Base-by-base conservation (phyloP, 2,329 filamentous ascomycete genomes). In the Venturia oleaginea region DNA sequence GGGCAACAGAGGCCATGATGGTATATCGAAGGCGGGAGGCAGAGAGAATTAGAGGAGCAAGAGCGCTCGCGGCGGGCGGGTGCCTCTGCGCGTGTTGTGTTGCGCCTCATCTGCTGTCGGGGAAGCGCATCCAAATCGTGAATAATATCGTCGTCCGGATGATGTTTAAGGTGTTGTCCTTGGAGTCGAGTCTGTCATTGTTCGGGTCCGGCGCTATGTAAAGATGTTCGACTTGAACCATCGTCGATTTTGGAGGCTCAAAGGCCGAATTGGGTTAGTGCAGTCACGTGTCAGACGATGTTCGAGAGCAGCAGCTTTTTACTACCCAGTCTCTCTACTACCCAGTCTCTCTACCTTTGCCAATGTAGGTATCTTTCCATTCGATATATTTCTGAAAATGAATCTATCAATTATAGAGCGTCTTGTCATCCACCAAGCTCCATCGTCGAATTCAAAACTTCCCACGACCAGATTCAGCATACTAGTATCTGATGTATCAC, bases 61-160 rank as follows among this genome's bases (percentile, higher is more conserved):
- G 51, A 32, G 51, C 30, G 51, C 51, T 57, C 51, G 30, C 51
- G 51, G 51, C 51, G 51, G 51, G 51, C 51, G 51, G 27, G 11
- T 57, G 51, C 51, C 51, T 57, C 51, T 57, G 51, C 51, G 51
- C 51, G 51, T 57, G 27, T 57, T 57, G 30, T 57, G 51, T n/a
- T 57, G 51, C 51, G 51, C 51, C 51, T 57, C 51, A 57, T 57
- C 51, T 57, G 51, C 51, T 37, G 51, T 32, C n/a, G 19, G 5
- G 13, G 15, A 15, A n/a, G 51, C 27, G 51, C 51, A 57, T 57
- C 24, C 15, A 22, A 22, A 57, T 57, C 13, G 3, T 11, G 51
- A n/a, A 55, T 10, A 5, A 13, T 57, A 34, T 7, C 15, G 10
- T 27, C 46, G 22, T 4, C 4, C 46, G 4, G 46, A 4, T 13